Conservation (phyloP, 192 early-diverging fungal species). For the Anaeromyces robustus region DNA sequence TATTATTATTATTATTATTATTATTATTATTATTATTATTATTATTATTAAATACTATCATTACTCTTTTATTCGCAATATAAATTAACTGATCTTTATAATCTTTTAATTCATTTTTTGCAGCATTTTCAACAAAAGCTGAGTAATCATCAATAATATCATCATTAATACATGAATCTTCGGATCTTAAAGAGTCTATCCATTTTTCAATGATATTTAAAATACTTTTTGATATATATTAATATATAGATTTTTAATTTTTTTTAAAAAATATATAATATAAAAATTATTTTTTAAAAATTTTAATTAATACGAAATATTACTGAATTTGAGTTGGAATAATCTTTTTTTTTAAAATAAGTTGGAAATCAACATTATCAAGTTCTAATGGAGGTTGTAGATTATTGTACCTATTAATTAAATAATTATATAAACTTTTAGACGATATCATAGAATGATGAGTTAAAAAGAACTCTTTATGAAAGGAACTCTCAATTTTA, state of each 20-base stretch:
- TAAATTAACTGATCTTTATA: neutral
- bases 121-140: neutral
- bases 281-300: too few species aligned
- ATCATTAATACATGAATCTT: neutral
- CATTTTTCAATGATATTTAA: neutral
- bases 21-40: too few species aligned
- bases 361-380: neutral
- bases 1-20: too few species aligned
- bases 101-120: neutral
- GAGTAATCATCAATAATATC: neutral
- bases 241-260: too few species aligned
- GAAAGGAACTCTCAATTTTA: constrained; percentile 2
- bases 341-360: neutral
- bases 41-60: too few species aligned
- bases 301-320: too few species aligned
- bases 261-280: too few species aligned
- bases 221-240: neutral
- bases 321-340: neutral
- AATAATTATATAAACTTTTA: constrained; percentile 10
- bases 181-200: neutral
- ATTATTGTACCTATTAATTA: neutral
- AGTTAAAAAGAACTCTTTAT: constrained; percentile 20
- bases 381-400: neutral
- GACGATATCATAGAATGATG: constrained; percentile 43
- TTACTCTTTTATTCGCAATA: too few species aligned